phyloP scores from a whole-genome alignment of 192 early-diverging fungal genomes.

The Coemansia sp. region DNA sequence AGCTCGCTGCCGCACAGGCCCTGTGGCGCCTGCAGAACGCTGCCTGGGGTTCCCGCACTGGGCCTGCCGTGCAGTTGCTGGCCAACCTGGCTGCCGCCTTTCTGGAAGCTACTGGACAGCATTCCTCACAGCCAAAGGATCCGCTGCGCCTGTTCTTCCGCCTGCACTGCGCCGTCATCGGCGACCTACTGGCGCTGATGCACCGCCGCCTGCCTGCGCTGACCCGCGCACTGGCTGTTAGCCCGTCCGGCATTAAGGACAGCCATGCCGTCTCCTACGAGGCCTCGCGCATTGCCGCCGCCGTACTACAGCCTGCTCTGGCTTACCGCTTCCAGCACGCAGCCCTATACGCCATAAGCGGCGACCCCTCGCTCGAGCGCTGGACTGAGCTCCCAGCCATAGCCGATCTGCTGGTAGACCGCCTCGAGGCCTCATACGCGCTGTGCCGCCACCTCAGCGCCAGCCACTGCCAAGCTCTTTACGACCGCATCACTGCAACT shows the following conservation, averaged over 20 bases:
- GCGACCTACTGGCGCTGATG: conserved; percentile 33
- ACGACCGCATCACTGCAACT: conserved; percentile 28
- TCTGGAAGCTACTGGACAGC: conserved; percentile 26
- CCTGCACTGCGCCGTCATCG: conserved; percentile 21
- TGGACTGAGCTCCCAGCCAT: conserved; percentile 33
- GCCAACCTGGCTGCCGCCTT: conserved; percentile 26
- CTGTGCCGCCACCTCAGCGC: conserved; percentile 38
- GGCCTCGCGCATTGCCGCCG: conserved; percentile 23
- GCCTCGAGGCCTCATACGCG: conserved; percentile 24
- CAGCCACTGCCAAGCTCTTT: conserved; percentile 20
- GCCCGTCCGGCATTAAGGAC: conserved; percentile 16
- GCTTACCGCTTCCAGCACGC: conserved; percentile 33
- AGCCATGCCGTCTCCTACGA: conserved; percentile 37
- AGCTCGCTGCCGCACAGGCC: conserved; percentile 31
- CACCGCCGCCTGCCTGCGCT: conserved; percentile 23
- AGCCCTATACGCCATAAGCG: conserved; percentile 23
- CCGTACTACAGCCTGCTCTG: conserved; percentile 25
- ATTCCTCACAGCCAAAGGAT: conserved; percentile 10
- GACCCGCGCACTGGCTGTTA: conserved; percentile 21
- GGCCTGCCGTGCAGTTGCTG: conserved; percentile 29
- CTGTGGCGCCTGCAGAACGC: conserved; percentile 47
- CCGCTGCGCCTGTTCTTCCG: conserved; percentile 38
- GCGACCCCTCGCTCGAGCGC: background rate
- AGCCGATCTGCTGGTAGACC: conserved; percentile 20
- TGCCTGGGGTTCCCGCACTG: conserved; percentile 22